A percentile compares a stretch with the other conserved stretches of the same genome.
Conservation (phyloP, 78 protist genomes). For the Dictyostelium capitatum region DNA sequence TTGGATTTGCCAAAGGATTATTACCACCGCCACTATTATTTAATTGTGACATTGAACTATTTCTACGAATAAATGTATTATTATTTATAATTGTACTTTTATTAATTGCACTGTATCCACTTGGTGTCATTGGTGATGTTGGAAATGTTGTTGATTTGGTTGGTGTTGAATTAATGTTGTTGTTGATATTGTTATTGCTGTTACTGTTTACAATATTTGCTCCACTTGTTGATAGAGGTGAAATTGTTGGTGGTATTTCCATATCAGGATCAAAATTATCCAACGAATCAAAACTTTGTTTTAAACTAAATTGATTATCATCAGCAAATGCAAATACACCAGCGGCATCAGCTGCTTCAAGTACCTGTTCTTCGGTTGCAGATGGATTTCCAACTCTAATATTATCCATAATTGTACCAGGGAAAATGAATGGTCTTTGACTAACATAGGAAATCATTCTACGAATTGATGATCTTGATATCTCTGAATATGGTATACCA, state of each 20-base stretch:
- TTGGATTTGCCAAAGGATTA: background rate
- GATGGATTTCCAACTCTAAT: slow-evolving; percentile 81
- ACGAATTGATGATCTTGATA: slow-evolving; percentile 69
- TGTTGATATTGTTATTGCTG: background rate
- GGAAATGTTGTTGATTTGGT: background rate
- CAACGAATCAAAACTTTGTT: background rate
- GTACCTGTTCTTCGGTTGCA: slow-evolving; percentile 71
- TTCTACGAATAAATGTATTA: slow-evolving; percentile 24
- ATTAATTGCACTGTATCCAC: background rate
- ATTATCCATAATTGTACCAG: slow-evolving; percentile 74
- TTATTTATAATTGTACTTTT: slow-evolving; percentile 14
- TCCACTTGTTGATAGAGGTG: background rate
- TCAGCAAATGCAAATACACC: slow-evolving; percentile 84
- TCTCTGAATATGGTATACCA: slow-evolving; percentile 72
- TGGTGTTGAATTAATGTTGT: background rate
- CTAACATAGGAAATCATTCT: slow-evolving; percentile 74
- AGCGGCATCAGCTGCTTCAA: slow-evolving; percentile 78
- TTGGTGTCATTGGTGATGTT: background rate
- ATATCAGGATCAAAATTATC: slow-evolving; percentile 11
- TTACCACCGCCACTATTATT: background rate
- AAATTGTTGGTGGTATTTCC: background rate
- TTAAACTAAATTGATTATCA: slow-evolving; percentile 2
- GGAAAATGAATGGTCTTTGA: slow-evolving; percentile 80
- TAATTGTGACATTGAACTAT: slow-evolving; percentile 31
- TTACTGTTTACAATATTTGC: background rate